Percentiles rank a stretch among this genome's conserved stretches.
These are phyloP conservation scores for Lactarius akahatsu DNA, from an alignment of 768 basidiomycete species.

Conservation along the genomic window DNA sequence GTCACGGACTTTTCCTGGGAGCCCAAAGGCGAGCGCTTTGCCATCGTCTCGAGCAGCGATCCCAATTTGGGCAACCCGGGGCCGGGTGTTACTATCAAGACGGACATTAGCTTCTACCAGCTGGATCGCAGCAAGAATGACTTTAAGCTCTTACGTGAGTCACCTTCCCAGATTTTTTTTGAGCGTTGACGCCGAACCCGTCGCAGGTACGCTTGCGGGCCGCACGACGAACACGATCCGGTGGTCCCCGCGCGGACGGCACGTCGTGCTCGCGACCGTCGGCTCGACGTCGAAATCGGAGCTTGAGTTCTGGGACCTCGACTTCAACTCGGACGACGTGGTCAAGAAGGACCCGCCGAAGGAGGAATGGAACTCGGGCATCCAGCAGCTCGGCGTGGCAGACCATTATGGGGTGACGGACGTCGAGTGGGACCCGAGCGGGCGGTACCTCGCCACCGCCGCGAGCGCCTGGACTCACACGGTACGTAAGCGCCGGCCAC, in stretches of 20 bases:
- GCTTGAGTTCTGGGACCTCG: conserved; percentile 98
- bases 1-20: conserved; percentile 98
- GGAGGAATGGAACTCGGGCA: conserved; percentile 82
- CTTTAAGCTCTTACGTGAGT: conserved; percentile 84
- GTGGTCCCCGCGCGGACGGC: conserved; percentile 96
- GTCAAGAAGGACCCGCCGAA: conserved; percentile 47
- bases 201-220: conserved; percentile 66
- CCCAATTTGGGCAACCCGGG: conserved; percentile 89
- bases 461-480: conserved; percentile 83
- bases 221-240: conserved; percentile 92
- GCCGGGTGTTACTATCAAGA: conserved; percentile 93
- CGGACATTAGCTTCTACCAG: conserved; percentile 94
- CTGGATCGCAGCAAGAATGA: conserved; percentile 90
- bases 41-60: conserved; percentile 91
- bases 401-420: conserved; percentile 99
- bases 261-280: conserved; percentile 93
- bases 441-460: conserved; percentile 88
- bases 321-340: conserved; percentile 71
- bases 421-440: conserved; percentile 97
- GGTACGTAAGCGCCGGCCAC: too few species aligned
- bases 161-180: conserved; percentile 12
- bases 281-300: conserved; percentile 95
- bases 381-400: conserved; percentile 79
- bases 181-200: conserved; percentile 10
- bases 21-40: conserved; percentile 93